Base-by-base conservation (phyloP, 352 stramenopile genomes). In the Lagenidium sp. region DNA sequence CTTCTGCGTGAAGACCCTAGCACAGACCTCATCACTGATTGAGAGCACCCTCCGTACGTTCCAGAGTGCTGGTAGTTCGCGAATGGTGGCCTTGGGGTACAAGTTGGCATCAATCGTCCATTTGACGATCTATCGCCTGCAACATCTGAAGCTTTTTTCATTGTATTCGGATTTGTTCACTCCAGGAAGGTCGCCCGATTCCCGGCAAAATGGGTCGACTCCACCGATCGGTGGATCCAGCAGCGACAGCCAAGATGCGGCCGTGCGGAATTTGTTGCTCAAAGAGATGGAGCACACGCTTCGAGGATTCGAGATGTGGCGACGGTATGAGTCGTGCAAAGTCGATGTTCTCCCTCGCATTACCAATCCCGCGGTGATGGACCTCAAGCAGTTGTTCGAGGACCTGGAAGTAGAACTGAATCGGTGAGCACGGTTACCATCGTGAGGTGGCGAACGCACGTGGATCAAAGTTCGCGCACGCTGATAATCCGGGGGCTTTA, bases 241-340 rank as follows among this genome's bases (percentile, higher is more conserved):
- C 18, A 57, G 65, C 23, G 68, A 80, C 44, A 82, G 58, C 45
- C 73, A 79, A 55, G 78, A 94, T 20, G 64, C 72, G 15, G 68
- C 71, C 11, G 68, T 89, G 31, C 68, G 71, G 29, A 56, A 73
- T 35, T 72, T 75, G 22, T 46, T 94, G 40, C 54, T 94, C 20
- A 90, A 89, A 50, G 78, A 91, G 45, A 87, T 91, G 78, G 81
- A 90, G 47, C 74, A 85, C 35, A 82, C 77, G 23, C 55, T 94
- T 48, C 81, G 78, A 19, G 81, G 81, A 6, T 94, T 91, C 31
- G 81, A 94, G 44, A 88, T 91, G 72, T 94, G 81, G 81, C 68
- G 71, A 37, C 78, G 73, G 31, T 94, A 86, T 46, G 81, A 94
- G 52, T 43, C 63, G 13, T 85, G 65, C 48, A 73, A 71, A 12